Percentiles rank a stretch among this genome's conserved stretches.
These are phyloP conservation scores for Quercus berberidifolia DNA, from an alignment of 306 rosid species.

Conservation along the genomic window DNA sequence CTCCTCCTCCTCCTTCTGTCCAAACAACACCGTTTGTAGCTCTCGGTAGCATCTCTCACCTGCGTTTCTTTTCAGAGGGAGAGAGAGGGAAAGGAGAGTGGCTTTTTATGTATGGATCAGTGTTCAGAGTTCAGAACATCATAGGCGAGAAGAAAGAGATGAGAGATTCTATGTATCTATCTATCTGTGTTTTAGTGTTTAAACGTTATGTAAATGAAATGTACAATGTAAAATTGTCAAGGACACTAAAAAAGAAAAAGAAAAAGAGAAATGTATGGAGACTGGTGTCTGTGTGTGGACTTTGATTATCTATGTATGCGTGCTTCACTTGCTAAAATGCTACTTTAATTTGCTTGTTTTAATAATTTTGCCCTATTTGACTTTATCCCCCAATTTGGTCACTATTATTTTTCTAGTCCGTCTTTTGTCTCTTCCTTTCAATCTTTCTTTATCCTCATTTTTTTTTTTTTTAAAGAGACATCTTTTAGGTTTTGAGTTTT, in stretches of 20 bases:
- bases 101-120: constrained; percentile 18
- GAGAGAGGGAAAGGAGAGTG: constrained; percentile 9
- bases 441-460: not conserved
- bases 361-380: not conserved
- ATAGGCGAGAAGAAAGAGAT: constrained; percentile 19
- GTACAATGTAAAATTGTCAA: no score
- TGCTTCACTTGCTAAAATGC: not conserved
- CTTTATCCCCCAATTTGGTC: not conserved
- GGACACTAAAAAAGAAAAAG: not conserved
- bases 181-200: not conserved
- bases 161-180: not conserved
- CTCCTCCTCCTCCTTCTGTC: constrained; percentile 37
- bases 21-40: constrained; percentile 37
- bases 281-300: not conserved
- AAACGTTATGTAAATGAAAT: constrained; percentile 1
- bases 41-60: constrained; percentile 38
- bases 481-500: not conserved
- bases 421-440: not conserved
- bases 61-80: constrained; percentile 4
- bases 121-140: not conserved
- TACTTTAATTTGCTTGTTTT: no score
- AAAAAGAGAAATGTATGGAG: constrained; percentile 13
- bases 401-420: not conserved
- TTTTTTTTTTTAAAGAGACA: not conserved
- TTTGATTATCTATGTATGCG: constrained; percentile 14